Conservation (phyloP, 139 green algal genomes). For the Marvania coccoides region DNA sequence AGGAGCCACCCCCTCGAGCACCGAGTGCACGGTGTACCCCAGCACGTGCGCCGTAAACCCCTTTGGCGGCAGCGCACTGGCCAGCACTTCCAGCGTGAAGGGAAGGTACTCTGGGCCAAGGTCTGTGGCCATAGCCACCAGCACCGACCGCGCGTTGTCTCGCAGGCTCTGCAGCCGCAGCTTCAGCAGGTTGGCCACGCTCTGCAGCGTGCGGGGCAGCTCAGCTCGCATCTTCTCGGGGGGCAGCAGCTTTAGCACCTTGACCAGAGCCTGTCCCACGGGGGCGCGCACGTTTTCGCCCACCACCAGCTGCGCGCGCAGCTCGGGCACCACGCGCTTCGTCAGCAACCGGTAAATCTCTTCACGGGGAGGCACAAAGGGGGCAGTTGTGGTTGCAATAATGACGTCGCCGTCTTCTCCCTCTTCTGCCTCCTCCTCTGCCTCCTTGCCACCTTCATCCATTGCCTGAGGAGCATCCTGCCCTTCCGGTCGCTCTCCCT, state of each 20-base stretch:
- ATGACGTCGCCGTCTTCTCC: not conserved
- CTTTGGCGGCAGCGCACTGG: slow-evolving; percentile 37
- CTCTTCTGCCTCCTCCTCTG: not conserved
- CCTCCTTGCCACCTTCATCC: not conserved
- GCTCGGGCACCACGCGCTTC: slow-evolving; percentile 42
- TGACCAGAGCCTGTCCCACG: slow-evolving; percentile 73
- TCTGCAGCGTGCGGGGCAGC: slow-evolving; percentile 62
- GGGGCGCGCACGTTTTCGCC: slow-evolving; percentile 48
- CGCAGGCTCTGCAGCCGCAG: slow-evolving; percentile 55
- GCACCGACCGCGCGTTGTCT: slow-evolving; percentile 67
- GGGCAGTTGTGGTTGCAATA: not conserved
- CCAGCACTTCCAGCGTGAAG: slow-evolving; percentile 37
- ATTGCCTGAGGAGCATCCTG: not conserved
- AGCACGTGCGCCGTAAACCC: slow-evolving; percentile 84
- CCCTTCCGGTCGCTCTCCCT: not conserved
- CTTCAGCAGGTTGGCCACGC: slow-evolving; percentile 58
- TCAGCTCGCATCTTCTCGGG: slow-evolving; percentile 37
- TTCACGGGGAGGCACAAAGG: not conserved
- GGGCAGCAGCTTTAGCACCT: slow-evolving; percentile 72
- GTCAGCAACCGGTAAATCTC: slow-evolving; percentile 14
- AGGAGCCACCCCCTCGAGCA: slow-evolving; percentile 48
- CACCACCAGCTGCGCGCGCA: slow-evolving; percentile 46
- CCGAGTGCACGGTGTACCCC: slow-evolving; percentile 77
- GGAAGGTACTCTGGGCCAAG: slow-evolving; percentile 71
- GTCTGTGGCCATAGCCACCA: slow-evolving; percentile 59